Conservation (phyloP, 2,329 filamentous ascomycete genomes). For the Diaporthe caulivora region DNA sequence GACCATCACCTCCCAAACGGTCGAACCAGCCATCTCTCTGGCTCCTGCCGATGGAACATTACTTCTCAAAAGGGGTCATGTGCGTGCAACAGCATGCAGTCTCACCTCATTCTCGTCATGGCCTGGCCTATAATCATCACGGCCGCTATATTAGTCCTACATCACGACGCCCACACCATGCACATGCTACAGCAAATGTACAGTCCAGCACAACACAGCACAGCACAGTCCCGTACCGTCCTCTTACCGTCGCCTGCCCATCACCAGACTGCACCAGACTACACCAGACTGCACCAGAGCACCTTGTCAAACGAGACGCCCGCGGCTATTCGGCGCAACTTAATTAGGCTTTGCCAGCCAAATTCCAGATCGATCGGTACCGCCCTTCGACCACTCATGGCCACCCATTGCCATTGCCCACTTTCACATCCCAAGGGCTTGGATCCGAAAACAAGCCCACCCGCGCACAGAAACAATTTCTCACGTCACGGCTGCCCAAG, state of each 20-base stretch:
- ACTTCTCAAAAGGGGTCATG: slow-evolving; percentile 30
- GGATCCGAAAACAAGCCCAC: slow-evolving; percentile 37
- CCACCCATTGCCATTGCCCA: slow-evolving; percentile 23
- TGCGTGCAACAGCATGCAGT: slow-evolving; percentile 21
- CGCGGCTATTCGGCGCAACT: slow-evolving; percentile 22
- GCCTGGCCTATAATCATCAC: slow-evolving; percentile 12
- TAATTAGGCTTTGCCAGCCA: slow-evolving; percentile 24
- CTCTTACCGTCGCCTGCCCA: background rate
- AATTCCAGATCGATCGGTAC: slow-evolving; percentile 23
- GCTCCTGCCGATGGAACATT: slow-evolving; percentile 20
- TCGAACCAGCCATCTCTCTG: slow-evolving; percentile 25
- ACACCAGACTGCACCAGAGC: too few species aligned
- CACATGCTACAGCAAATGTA: slow-evolving; percentile 1
- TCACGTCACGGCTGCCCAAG: slow-evolving; percentile 22
- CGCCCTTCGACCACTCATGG: slow-evolving; percentile 25
- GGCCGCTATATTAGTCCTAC: slow-evolving; percentile 8
- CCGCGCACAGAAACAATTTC: slow-evolving; percentile 25
- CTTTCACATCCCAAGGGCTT: slow-evolving; percentile 37
- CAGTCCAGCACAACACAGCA: background rate
- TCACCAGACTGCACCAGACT: background rate
- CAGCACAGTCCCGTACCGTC: background rate
- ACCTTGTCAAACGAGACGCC: slow-evolving; percentile 5
- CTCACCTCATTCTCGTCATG: slow-evolving; percentile 14
- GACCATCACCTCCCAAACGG: slow-evolving; percentile 29
- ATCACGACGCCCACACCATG: slow-evolving; percentile 22